Percentiles rank a stretch among this genome's conserved stretches.
phyloP scores from a whole-genome alignment of 2,329 filamentous ascomycete species.

The Aspergillus sp. region DNA sequence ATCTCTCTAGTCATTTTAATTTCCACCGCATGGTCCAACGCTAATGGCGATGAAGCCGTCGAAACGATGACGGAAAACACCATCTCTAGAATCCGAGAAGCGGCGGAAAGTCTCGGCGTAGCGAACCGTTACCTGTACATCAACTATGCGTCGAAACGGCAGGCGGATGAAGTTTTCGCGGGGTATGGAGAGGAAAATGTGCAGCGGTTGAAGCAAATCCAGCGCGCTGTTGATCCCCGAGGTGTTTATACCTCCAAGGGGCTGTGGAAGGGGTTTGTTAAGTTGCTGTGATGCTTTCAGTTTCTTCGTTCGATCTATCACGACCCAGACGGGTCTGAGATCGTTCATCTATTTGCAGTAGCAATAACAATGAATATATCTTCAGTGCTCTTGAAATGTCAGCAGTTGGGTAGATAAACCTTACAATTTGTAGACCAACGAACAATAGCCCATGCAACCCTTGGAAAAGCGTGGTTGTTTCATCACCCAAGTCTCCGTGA shows the following conservation, averaged over 20 bases:
- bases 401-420: too few species aligned
- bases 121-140: slow-evolving; percentile 38
- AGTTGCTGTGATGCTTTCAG: slow-evolving; percentile 5
- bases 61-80: slow-evolving; percentile 14
- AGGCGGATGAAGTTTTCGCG: slow-evolving; percentile 35
- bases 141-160: slow-evolving; percentile 40
- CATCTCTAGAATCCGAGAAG: slow-evolving; percentile 10
- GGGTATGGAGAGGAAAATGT: slow-evolving; percentile 40
- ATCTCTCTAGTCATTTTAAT: slow-evolving; percentile 9
- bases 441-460: too few species aligned
- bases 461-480: too few species aligned
- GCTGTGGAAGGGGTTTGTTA: slow-evolving; percentile 14
- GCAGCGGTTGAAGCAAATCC: slow-evolving; percentile 30
- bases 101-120: slow-evolving; percentile 24
- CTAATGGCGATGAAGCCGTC: slow-evolving; percentile 4
- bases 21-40: slow-evolving; percentile 14
- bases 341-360: too few species aligned
- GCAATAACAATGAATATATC: too few species aligned
- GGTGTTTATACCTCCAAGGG: slow-evolving; percentile 31
- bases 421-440: too few species aligned
- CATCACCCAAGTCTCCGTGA: too few species aligned
- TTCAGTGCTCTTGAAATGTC: too few species aligned
- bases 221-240: slow-evolving; percentile 38
- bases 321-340: too few species aligned
- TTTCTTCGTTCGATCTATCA: neutral